Evolutionary conservation across 1,284 basidiomycete species (phyloP).

Genomic region (Omphalotus olearius): DNA sequence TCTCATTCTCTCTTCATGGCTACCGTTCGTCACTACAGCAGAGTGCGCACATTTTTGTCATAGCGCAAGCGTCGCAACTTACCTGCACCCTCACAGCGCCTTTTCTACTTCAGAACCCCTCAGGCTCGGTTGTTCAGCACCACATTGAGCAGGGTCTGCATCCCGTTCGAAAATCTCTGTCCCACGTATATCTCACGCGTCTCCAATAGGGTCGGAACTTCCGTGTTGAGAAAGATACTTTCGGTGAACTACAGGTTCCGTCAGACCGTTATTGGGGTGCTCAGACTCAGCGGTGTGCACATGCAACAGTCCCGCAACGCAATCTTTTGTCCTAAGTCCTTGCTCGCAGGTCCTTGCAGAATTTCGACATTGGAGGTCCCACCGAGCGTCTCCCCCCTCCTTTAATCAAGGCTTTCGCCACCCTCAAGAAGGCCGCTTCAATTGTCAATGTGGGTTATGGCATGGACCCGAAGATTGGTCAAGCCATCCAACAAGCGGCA

Average conservation of each 20-base stretch:
- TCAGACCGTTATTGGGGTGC: conserved; percentile 98
- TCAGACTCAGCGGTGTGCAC: conserved; percentile 86
- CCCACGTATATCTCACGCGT: not conserved
- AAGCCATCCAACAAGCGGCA: conserved; percentile 90
- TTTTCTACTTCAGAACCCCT: conserved; percentile 6
- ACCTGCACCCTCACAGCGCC: not conserved
- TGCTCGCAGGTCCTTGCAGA: conserved; percentile 76
- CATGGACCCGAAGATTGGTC: conserved; percentile 83
- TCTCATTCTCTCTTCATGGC: conserved; percentile 1
- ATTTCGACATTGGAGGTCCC: conserved; percentile 98
- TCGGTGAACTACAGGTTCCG: conserved; percentile 91
- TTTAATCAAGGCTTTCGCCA: conserved; percentile 96
- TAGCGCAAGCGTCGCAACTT: not conserved
- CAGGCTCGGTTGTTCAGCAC: conserved; percentile 10
- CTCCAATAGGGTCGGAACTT: conserved; percentile 39
- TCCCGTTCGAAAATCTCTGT: not conserved
- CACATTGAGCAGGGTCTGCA: conserved; percentile 3
- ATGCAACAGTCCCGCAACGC: not conserved
- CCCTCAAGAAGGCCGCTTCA: conserved; percentile 97
- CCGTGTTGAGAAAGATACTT: conserved; percentile 81
- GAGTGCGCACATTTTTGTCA: not conserved
- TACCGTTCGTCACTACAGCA: conserved; percentile 7
- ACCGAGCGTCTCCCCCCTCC: conserved; percentile 91
- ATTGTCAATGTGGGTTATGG: conserved; percentile 91
- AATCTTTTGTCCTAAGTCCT: conserved; percentile 6